Evolutionary conservation across 2,329 filamentous ascomycete species (phyloP).

Genomic region (Monosporascus cannonballus): DNA sequence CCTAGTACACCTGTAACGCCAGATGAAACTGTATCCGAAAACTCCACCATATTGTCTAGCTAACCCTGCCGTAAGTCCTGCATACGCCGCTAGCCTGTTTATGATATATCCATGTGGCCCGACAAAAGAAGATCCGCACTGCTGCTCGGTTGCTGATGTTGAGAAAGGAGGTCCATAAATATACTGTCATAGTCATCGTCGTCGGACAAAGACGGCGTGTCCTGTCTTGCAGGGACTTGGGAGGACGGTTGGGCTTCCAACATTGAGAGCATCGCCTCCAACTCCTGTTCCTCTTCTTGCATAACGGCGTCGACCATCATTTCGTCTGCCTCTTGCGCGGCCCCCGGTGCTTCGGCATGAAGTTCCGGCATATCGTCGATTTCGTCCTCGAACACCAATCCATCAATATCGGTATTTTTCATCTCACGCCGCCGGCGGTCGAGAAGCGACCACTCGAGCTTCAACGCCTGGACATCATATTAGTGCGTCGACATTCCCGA

Average conservation of each 20-base stretch:
- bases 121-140: slow-evolving; percentile 21
- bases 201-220: slow-evolving; percentile 37
- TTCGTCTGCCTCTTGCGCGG: slow-evolving; percentile 32
- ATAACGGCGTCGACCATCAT: slow-evolving; percentile 48
- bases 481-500: background rate
- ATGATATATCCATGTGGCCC: slow-evolving; percentile 44
- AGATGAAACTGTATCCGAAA: slow-evolving; percentile 9
- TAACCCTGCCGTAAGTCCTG: background rate
- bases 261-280: slow-evolving; percentile 50
- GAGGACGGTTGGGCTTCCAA: slow-evolving; percentile 27
- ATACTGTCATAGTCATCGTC: slow-evolving; percentile 57
- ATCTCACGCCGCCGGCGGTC: slow-evolving; percentile 32
- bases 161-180: slow-evolving; percentile 60
- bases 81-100: slow-evolving; percentile 2
- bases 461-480: slow-evolving; percentile 26
- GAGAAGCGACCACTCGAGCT: slow-evolving; percentile 36
- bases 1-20: slow-evolving; percentile 15
- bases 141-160: slow-evolving; percentile 25
- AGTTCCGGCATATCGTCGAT: slow-evolving; percentile 43
- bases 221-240: slow-evolving; percentile 18
- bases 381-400: slow-evolving; percentile 42
- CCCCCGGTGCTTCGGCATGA: slow-evolving; percentile 14
- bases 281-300: slow-evolving; percentile 47
- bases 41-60: slow-evolving; percentile 4
- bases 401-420: slow-evolving; percentile 32